phyloP scores from a whole-genome alignment of 805 yeast genomes.

The Saccharomyces mikatae region DNA sequence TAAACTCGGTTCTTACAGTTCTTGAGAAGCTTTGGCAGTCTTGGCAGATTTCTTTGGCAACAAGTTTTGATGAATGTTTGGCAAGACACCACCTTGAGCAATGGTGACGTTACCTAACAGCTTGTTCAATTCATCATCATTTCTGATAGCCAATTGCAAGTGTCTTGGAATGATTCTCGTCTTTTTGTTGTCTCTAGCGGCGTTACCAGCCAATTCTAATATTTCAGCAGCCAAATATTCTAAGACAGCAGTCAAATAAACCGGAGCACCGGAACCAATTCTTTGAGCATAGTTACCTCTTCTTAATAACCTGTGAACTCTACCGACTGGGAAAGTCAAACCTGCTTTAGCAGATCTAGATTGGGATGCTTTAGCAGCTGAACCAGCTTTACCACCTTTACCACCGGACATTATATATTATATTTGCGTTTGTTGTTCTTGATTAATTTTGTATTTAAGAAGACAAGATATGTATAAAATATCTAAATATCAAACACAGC shows the following conservation, averaged over 20 bases:
- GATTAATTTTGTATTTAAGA: not conserved
- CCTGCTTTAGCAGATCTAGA: slow-evolving; percentile 99
- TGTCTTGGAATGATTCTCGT: slow-evolving; percentile 98
- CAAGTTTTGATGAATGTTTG: slow-evolving; percentile 91
- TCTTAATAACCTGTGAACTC: slow-evolving; percentile 94
- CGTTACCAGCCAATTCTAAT: slow-evolving; percentile 96
- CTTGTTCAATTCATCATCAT: slow-evolving; percentile 97
- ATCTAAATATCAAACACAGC: not conserved
- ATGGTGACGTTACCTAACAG: slow-evolving; percentile 88
- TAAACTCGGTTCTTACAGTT: slow-evolving; percentile 36
- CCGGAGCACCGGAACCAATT: slow-evolving; percentile 99
- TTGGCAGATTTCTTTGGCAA: slow-evolving; percentile 70
- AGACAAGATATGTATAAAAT: not conserved
- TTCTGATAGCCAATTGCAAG: slow-evolving; percentile 96
- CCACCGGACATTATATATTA: slow-evolving; percentile 51
- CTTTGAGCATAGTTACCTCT: slow-evolving; percentile 97
- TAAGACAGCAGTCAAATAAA: slow-evolving; percentile 90
- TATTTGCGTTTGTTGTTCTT: slow-evolving; percentile 5
- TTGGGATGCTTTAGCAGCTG: slow-evolving; percentile 91
- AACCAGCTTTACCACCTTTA: slow-evolving; percentile 86
- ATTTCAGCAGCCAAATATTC: slow-evolving; percentile 98
- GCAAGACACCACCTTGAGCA: slow-evolving; percentile 99
- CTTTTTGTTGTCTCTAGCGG: slow-evolving; percentile 98
- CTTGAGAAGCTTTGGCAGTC: slow-evolving; percentile 56
- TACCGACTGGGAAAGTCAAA: slow-evolving; percentile 98